phyloP scores from a whole-genome alignment of 768 basidiomycete genomes.

The Sporobolomyces phaffii region DNA sequence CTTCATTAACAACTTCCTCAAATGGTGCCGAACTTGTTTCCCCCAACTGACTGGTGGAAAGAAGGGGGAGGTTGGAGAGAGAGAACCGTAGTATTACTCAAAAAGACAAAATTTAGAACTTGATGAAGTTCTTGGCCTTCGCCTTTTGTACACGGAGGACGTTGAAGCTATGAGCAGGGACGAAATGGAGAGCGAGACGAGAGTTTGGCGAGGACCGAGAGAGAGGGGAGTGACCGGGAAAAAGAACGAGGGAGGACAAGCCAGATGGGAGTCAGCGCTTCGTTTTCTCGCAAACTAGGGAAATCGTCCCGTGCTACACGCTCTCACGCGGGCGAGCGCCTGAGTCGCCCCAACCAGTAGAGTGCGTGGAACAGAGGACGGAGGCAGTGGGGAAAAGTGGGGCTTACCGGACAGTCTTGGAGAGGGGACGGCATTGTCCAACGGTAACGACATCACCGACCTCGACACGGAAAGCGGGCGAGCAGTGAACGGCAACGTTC shows the following conservation, averaged over 20 bases:
- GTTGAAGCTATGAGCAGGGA: constrained; percentile 78
- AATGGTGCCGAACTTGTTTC: too few species aligned
- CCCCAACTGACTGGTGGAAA: too few species aligned
- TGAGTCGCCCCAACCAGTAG: too few species aligned
- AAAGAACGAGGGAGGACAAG: background rate
- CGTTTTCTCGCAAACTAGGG: too few species aligned
- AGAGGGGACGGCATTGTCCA: constrained; percentile 96
- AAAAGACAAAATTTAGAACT: constrained; percentile 56
- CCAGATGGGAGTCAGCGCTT: background rate
- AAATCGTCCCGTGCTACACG: too few species aligned
- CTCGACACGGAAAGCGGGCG: constrained; percentile 98
- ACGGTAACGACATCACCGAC: constrained; percentile 89
- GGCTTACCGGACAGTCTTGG: constrained; percentile 62
- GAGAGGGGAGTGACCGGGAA: background rate
- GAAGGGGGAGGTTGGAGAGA: too few species aligned
- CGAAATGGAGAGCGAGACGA: background rate
- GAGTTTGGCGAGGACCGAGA: background rate
- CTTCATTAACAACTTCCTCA: too few species aligned
- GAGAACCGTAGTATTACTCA: too few species aligned
- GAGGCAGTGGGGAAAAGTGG: background rate
- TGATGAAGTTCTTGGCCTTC: constrained; percentile 90
- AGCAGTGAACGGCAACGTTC: constrained; percentile 93
- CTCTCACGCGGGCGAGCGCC: background rate
- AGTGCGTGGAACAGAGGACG: background rate
- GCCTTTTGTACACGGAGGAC: constrained; percentile 89